Conservation (phyloP, 306 rosid species). For the Crotalaria pallida region DNA sequence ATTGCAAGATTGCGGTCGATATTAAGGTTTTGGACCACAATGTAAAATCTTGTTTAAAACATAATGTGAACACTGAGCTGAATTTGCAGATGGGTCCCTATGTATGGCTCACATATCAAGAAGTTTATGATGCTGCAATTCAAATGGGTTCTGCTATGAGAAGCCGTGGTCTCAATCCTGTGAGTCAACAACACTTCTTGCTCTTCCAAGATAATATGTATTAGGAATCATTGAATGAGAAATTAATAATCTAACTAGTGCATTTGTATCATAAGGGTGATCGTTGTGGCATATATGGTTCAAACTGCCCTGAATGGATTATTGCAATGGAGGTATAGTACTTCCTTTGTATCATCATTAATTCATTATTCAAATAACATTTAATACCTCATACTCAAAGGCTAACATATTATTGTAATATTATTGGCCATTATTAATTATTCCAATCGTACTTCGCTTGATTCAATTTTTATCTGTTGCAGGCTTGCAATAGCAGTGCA, state of each 20-base stretch:
- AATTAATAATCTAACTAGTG: background rate
- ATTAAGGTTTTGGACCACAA: too few species aligned
- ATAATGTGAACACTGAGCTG: background rate
- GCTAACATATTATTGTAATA: background rate
- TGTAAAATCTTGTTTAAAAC: background rate
- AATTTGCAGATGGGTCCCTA: slow-evolving; percentile 28
- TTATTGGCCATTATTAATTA: background rate
- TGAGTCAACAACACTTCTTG: slow-evolving; percentile 30
- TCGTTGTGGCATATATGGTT: slow-evolving; percentile 80
- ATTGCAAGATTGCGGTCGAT: too few species aligned
- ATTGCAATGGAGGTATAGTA: slow-evolving; percentile 78
- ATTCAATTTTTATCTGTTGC: slow-evolving; percentile 17
- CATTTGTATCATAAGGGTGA: slow-evolving; percentile 48
- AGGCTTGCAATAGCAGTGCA: slow-evolving; percentile 79
- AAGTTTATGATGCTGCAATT: slow-evolving; percentile 53
- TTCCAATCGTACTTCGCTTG: background rate
- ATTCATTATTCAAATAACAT: background rate
- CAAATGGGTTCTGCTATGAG: slow-evolving; percentile 66
- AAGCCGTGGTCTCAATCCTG: slow-evolving; percentile 64
- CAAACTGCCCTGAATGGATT: slow-evolving; percentile 83
- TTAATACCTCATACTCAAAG: background rate
- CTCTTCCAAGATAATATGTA: background rate
- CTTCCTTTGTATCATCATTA: background rate
- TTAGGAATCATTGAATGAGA: background rate
- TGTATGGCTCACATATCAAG: slow-evolving; percentile 45